Conservation (phyloP, 257 asterid genomes). For the Verbascum thapsus region DNA sequence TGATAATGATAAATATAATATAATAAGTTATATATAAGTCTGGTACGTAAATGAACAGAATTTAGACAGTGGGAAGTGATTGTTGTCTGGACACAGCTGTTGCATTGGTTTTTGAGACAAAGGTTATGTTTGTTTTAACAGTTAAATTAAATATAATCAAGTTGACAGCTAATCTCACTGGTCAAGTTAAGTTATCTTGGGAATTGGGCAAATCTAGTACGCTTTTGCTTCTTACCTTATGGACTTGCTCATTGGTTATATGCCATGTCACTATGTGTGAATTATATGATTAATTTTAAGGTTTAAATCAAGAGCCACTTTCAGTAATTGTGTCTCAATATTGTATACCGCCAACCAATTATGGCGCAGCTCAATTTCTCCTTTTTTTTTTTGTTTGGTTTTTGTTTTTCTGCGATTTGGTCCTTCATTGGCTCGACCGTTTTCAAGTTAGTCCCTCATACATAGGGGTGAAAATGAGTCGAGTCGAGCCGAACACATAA, state of each 20-base stretch:
- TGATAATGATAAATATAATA: no score
- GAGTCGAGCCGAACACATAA: no score
- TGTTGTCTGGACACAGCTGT: constrained; percentile 34
- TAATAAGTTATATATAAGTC: neutral
- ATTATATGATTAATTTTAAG: constrained; percentile 2
- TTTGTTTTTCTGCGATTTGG: no score
- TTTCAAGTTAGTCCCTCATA: no score
- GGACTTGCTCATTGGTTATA: constrained; percentile 25
- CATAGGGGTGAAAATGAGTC: no score
- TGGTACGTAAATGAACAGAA: neutral
- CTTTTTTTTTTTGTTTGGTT: no score
- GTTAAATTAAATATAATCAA: constrained; percentile 1
- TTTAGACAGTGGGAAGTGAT: constrained; percentile 23
- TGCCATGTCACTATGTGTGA: neutral
- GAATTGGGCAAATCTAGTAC: constrained; percentile 29
- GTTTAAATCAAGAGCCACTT: no score
- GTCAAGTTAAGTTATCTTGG: constrained; percentile 31
- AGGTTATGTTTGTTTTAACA: neutral
- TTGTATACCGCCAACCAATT: no score
- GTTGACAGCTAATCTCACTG: constrained; percentile 31
- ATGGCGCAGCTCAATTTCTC: no score
- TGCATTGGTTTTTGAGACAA: constrained; percentile 15
- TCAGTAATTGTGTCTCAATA: no score
- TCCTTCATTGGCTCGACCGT: no score
- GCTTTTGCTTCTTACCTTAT: constrained; percentile 20